These are phyloP conservation scores for Gossypium anomalum DNA, from an alignment of 345 rosid genomes.

Conservation along the genomic window DNA sequence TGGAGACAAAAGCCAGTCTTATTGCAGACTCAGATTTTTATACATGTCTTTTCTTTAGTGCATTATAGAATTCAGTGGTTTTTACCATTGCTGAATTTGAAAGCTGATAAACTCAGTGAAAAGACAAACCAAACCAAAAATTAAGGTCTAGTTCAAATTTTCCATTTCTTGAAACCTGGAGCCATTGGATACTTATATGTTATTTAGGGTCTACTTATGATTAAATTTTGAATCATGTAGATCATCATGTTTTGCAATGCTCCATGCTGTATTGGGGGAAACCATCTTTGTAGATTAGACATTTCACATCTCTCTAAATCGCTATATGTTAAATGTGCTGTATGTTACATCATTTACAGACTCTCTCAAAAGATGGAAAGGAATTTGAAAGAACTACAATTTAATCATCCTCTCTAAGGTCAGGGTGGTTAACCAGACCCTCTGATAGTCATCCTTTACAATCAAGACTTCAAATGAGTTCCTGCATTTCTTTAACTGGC, in stretches of 20 bases:
- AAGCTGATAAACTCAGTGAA: not conserved
- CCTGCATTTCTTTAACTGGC: not conserved
- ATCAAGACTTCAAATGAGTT: not conserved
- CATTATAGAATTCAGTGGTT: not conserved
- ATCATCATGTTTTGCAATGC: not conserved
- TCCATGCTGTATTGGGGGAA: not conserved
- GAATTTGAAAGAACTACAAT: not conserved
- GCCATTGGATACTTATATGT: not conserved
- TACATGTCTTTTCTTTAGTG: not conserved
- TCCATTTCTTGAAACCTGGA: not conserved
- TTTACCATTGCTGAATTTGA: not conserved
- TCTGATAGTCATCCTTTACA: not conserved
- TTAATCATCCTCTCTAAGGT: not conserved
- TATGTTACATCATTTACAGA: constrained; percentile 2
- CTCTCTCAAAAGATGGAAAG: not conserved
- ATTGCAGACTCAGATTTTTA: not conserved
- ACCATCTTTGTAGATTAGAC: not conserved
- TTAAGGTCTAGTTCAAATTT: not conserved
- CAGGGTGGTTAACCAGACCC: not conserved
- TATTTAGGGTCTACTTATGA: not conserved
- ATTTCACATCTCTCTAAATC: constrained; percentile 6
- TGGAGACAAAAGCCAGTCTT: not conserved
- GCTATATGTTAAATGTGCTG: not conserved
- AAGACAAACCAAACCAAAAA: not conserved
- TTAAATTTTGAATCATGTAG: not conserved